Conservation (phyloP, 2,329 filamentous ascomycete genomes). For the Nothomitra cinnamomea region DNA sequence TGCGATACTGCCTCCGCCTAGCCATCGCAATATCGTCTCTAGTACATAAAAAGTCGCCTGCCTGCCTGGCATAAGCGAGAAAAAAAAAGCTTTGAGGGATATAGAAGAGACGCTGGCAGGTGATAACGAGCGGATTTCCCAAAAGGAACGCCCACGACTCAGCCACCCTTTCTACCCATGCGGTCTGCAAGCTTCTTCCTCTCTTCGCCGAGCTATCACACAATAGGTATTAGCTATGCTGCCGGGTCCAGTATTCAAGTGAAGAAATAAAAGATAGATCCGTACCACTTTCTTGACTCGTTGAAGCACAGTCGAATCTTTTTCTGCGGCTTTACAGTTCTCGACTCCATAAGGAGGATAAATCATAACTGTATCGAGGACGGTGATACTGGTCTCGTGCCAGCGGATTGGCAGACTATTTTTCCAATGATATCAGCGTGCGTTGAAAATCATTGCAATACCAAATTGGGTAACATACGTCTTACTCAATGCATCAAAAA, state of each 20-base stretch:
- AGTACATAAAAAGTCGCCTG: too few relatives aligned
- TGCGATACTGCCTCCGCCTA: too few relatives aligned
- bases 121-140: not conserved
- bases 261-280: too few relatives aligned
- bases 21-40: too few relatives aligned
- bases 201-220: not conserved
- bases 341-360: slow-evolving; percentile 9
- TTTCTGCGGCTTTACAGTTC: slow-evolving; percentile 8
- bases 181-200: slow-evolving; percentile 2
- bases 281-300: slow-evolving; percentile 8
- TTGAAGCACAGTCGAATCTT: slow-evolving; percentile 4
- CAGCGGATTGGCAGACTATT: slow-evolving; percentile 8
- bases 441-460: not conserved
- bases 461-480: slow-evolving; percentile 18
- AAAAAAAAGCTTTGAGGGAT: not conserved
- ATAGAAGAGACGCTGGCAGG: not conserved
- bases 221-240: not conserved
- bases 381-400: slow-evolving; percentile 8
- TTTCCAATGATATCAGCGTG: not conserved
- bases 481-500: slow-evolving; percentile 43
- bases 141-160: not conserved
- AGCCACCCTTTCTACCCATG: slow-evolving; percentile 2
- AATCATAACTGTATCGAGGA: slow-evolving; percentile 9
- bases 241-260: not conserved
- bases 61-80: too few relatives aligned